phyloP scores from a whole-genome alignment of 352 stramenopile species.

The Globisporangium rhizosaccharum region DNA sequence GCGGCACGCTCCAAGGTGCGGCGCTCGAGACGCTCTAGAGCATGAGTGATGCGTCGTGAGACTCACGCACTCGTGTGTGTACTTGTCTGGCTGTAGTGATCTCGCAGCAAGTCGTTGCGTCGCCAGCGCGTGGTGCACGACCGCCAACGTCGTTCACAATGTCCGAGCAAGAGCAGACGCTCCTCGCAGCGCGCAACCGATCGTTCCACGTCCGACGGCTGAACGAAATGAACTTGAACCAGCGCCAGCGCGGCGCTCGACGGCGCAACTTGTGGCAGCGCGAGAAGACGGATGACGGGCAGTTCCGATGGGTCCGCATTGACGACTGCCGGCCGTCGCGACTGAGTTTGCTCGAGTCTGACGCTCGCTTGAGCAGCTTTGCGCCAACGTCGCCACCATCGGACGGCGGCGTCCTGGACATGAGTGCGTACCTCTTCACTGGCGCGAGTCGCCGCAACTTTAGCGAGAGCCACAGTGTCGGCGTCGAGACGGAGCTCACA shows the following conservation, averaged over 20 bases:
- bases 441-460: constrained; percentile 9
- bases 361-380: constrained; percentile 5
- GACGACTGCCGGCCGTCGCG: constrained; percentile 63
- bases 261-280: constrained; percentile 75
- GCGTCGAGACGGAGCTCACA: constrained; percentile 67
- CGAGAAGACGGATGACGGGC: constrained; percentile 59
- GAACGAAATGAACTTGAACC: constrained; percentile 80
- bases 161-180: constrained; percentile 23
- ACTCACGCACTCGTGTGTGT: background rate
- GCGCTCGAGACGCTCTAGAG: background rate
- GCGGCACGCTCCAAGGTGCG: constrained; percentile 65
- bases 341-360: constrained; percentile 40
- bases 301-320: constrained; percentile 76
- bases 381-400: constrained; percentile 9
- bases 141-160: constrained; percentile 24
- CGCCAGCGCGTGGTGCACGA: constrained; percentile 18
- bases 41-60: background rate
- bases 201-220: constrained; percentile 76
- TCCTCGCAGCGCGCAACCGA: constrained; percentile 52
- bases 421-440: constrained; percentile 36
- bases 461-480: constrained; percentile 18
- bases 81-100: constrained; percentile 34
- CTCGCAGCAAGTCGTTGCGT: constrained; percentile 45
- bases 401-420: constrained; percentile 14
- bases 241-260: constrained; percentile 65